These are phyloP conservation scores for Salix suchowensis DNA, from an alignment of 345 rosid genomes.

Conservation along the genomic window DNA sequence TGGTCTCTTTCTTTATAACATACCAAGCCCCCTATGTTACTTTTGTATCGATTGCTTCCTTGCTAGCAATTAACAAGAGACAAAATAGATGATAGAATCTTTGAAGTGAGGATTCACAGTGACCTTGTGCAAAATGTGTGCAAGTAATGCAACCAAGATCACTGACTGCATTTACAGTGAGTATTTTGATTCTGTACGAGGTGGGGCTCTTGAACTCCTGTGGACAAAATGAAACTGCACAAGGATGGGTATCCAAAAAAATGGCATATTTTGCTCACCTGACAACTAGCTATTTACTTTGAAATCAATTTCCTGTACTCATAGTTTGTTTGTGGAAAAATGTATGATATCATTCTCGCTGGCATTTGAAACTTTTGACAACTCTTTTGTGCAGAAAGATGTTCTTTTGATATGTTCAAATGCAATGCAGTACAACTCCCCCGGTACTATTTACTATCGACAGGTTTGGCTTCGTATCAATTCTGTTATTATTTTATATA, in stretches of 20 bases:
- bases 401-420: constrained; percentile 78
- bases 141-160: not conserved
- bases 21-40: not conserved
- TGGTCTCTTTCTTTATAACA: not conserved
- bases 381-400: constrained; percentile 60
- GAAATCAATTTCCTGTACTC: not conserved
- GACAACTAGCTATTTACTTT: not conserved
- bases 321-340: not conserved
- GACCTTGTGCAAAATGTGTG: not conserved
- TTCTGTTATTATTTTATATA: not conserved
- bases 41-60: not conserved
- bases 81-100: not conserved
- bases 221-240: not conserved
- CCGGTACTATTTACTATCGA: constrained; percentile 84
- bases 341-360: constrained; percentile 6
- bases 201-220: not conserved
- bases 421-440: constrained; percentile 91
- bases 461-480: constrained; percentile 53
- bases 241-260: not conserved
- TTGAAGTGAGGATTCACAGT: not conserved
- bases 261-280: not conserved
- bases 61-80: not conserved
- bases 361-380: constrained; percentile 11
- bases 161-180: not conserved
- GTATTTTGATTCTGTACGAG: not conserved